Conservation (phyloP, 73 alveolate genomes). For the Paramecium caudatum region DNA sequence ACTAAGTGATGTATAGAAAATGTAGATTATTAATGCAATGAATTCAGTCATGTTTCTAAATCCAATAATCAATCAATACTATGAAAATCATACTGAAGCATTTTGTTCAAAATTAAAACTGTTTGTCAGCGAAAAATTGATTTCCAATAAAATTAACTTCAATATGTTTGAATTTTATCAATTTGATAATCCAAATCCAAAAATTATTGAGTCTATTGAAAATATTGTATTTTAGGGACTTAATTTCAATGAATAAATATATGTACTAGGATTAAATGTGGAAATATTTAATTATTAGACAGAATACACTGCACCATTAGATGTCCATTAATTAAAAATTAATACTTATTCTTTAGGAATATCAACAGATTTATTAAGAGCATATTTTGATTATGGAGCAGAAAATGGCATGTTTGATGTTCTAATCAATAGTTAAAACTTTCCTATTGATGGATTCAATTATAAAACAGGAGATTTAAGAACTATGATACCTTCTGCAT, state of each 20-base stretch:
- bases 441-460: background rate
- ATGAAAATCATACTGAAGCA: background rate
- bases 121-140: background rate
- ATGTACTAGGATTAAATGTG: conserved; percentile 19
- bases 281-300: conserved; percentile 37
- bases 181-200: background rate
- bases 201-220: conserved; percentile 29
- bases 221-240: conserved; percentile 29
- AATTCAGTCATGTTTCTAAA: conserved; percentile 18
- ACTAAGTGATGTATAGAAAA: conserved; percentile 4
- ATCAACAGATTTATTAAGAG: background rate
- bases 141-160: conserved; percentile 11
- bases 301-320: background rate
- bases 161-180: background rate
- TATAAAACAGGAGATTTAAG: conserved; percentile 61
- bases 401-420: conserved; percentile 45
- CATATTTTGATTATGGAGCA: conserved; percentile 50
- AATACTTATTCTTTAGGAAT: conserved; percentile 1
- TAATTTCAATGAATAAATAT: background rate
- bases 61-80: conserved; percentile 28
- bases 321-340: background rate
- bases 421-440: background rate
- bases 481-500: conserved; percentile 43
- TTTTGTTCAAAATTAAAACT: conserved; percentile 54
- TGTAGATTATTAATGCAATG: background rate